phyloP scores from a whole-genome alignment of 345 rosid species.

The Heritiera fomes region DNA sequence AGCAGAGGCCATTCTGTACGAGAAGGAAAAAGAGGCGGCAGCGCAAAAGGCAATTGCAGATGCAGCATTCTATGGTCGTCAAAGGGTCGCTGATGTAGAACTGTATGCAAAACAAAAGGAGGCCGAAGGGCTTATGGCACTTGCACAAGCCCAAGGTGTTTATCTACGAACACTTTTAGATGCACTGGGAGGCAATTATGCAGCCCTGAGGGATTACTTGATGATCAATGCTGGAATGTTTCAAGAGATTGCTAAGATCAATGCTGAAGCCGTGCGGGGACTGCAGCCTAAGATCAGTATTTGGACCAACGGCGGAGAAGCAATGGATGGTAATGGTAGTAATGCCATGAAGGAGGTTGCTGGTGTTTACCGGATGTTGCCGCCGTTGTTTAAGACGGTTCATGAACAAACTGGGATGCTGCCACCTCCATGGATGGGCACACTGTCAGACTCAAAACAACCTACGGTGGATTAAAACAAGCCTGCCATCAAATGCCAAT shows the following conservation, averaged over 20 bases:
- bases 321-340: constrained; percentile 10
- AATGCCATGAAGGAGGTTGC: too few species aligned
- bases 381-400: constrained; percentile 72
- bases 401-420: constrained; percentile 80
- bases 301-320: constrained; percentile 55
- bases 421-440: constrained; percentile 71
- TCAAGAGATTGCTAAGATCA: constrained; percentile 57
- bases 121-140: constrained; percentile 61
- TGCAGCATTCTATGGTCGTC: constrained; percentile 49
- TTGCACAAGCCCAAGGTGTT: constrained; percentile 63
- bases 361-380: constrained; percentile 67
- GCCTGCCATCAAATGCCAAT: not conserved
- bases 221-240: constrained; percentile 58
- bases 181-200: constrained; percentile 56
- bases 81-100: constrained; percentile 42
- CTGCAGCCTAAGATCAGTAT: constrained; percentile 70
- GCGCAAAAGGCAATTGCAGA: constrained; percentile 69
- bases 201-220: constrained; percentile 54
- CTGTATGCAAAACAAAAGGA: constrained; percentile 56
- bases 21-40: constrained; percentile 57
- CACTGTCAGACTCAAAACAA: constrained; percentile 26
- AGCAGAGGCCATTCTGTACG: constrained; percentile 60
- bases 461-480: not conserved
- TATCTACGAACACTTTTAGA: constrained; percentile 56
- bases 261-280: constrained; percentile 60